Conservation (phyloP, 768 basidiomycete species). For the Leccinum truebloodii region DNA sequence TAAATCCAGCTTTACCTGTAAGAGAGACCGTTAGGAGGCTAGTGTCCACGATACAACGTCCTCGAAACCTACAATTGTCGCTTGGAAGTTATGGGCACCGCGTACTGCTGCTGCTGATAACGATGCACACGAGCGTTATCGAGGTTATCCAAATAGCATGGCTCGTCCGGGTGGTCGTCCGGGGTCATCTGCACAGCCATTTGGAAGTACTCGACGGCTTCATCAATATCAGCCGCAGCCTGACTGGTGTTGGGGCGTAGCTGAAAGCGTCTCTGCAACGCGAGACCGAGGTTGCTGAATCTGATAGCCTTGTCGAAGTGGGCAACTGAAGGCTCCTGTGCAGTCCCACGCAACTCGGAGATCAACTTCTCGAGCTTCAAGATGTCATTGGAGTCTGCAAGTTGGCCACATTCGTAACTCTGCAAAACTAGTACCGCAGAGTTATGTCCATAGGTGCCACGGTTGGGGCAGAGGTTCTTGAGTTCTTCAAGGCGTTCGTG, state of each 20-base stretch:
- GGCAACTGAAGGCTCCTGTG: neutral
- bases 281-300: conserved; percentile 4
- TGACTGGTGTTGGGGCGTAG: neutral
- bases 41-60: neutral
- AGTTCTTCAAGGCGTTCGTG: neutral
- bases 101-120: neutral
- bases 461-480: neutral
- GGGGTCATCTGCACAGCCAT: neutral
- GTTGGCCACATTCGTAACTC: neutral
- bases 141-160: neutral
- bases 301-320: conserved; percentile 4
- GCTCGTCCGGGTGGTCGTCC: neutral
- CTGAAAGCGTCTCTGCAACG: conserved; percentile 2
- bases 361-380: neutral
- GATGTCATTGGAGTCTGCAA: neutral
- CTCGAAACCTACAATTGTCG: neutral
- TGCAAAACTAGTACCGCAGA: conserved; percentile 5
- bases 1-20: neutral
- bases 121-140: neutral
- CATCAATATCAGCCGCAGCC: neutral
- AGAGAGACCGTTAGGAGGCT: neutral
- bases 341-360: neutral
- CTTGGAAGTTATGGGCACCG: neutral
- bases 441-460: conserved; percentile 1
- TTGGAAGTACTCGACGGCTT: neutral